These are phyloP conservation scores for Podospora anserina DNA, from an alignment of 495 filamentous ascomycete species.

Conservation along the genomic window DNA sequence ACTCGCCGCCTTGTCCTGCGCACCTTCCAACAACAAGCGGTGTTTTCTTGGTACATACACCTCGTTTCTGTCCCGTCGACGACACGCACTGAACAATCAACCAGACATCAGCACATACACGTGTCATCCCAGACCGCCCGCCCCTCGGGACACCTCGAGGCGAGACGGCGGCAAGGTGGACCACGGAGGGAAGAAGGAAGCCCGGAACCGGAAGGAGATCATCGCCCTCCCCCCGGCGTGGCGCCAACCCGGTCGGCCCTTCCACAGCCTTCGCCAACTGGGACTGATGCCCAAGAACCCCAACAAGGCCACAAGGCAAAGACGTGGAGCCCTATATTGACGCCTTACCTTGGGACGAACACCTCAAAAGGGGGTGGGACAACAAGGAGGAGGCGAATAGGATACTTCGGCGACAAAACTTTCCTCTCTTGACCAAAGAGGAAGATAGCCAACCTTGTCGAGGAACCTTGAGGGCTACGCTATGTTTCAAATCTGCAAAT, in stretches of 20 bases:
- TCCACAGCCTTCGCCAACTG: background rate
- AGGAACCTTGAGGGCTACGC: constrained; percentile 1
- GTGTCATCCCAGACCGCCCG: background rate
- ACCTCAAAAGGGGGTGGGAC: background rate
- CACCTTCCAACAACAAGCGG: too few species aligned
- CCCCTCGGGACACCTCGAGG: background rate
- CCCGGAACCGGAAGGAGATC: background rate
- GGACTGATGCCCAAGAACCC: background rate
- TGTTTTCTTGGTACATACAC: background rate
- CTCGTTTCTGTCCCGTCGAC: background rate
- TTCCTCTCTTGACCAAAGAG: too few species aligned
- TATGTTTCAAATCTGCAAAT: constrained; percentile 19
- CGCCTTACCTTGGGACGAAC: background rate
- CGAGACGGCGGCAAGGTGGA: background rate
- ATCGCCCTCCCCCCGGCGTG: background rate
- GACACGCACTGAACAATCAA: background rate
- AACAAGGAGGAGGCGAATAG: background rate
- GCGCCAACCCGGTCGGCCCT: background rate
- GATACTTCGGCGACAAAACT: background rate
- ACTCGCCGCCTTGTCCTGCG: background rate
- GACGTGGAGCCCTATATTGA: background rate
- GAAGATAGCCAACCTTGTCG: background rate
- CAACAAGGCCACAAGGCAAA: background rate
- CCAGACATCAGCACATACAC: background rate
- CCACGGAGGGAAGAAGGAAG: background rate